A percentile compares a stretch with the other conserved stretches of the same genome.
Conservation (phyloP, 2,329 filamentous ascomycete genomes). For the Colletotrichum chrysophilum region DNA sequence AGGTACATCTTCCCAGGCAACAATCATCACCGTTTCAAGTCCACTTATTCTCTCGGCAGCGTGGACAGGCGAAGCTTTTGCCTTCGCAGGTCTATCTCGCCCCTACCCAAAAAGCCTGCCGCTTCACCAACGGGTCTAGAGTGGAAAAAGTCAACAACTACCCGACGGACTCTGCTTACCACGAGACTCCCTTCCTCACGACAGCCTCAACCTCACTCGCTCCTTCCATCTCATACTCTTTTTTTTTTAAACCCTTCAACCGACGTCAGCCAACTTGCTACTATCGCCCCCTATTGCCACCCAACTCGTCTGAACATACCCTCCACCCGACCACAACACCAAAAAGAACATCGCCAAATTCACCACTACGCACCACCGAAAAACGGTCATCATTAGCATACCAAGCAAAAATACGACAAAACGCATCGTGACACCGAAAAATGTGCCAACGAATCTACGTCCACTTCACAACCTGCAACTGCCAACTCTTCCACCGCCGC, state of each 20-base stretch:
- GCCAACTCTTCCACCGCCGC: not conserved
- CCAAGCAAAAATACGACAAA: not conserved
- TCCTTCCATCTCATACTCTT: not conserved
- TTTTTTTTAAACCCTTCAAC: not conserved
- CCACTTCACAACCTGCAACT: constrained; percentile 4
- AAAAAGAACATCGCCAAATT: not conserved
- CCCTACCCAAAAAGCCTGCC: not conserved
- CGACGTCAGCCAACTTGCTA: not conserved
- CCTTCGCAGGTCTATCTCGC: fast-evolving
- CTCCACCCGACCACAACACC: not conserved
- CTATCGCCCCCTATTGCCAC: not conserved
- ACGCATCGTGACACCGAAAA: not conserved
- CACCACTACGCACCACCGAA: not conserved
- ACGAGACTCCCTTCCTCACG: not conserved
- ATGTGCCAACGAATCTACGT: constrained; percentile 12
- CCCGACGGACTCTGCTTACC: not conserved
- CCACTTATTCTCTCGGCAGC: not conserved
- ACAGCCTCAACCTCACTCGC: not conserved
- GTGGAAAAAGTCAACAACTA: not conserved
- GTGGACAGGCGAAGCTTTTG: not conserved
- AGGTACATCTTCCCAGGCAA: not conserved
- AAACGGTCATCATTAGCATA: not conserved
- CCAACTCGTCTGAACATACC: not conserved
- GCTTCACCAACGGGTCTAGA: not conserved
- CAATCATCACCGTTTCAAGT: not conserved